These are phyloP conservation scores for Penicillium canariense DNA, from an alignment of 495 filamentous ascomycete species.

Conservation along the genomic window DNA sequence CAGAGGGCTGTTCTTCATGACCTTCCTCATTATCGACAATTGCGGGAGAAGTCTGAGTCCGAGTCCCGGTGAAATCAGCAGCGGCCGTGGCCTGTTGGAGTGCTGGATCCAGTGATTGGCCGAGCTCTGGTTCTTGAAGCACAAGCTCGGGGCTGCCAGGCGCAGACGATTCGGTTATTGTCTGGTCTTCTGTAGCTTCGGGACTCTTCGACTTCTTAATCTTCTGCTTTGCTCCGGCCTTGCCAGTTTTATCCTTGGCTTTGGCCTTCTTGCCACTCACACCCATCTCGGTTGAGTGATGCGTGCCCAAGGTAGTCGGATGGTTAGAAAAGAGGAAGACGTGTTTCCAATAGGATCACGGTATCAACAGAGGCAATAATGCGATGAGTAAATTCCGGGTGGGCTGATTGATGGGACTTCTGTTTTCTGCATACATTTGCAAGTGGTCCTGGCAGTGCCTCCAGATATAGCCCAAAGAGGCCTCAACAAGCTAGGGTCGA, in stretches of 20 bases:
- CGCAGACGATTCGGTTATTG: slow-evolving; percentile 27
- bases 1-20: slow-evolving; percentile 17
- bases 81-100: slow-evolving; percentile 23
- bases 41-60: slow-evolving; percentile 11
- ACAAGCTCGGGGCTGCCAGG: slow-evolving; percentile 24
- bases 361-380: slow-evolving; percentile 14
- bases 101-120: slow-evolving; percentile 17
- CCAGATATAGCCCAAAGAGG: slow-evolving; percentile 40
- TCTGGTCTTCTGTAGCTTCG: slow-evolving; percentile 33
- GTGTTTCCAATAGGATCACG: slow-evolving; percentile 45
- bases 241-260: slow-evolving; percentile 34
- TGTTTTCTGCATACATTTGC: slow-evolving; percentile 36
- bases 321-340: slow-evolving; percentile 26
- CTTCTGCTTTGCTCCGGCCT: slow-evolving; percentile 36
- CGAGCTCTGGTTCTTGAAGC: slow-evolving; percentile 25
- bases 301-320: slow-evolving; percentile 31
- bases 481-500: slow-evolving; percentile 10
- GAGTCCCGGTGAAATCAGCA: slow-evolving; percentile 19
- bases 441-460: slow-evolving; percentile 31
- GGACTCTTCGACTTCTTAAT: slow-evolving; percentile 43
- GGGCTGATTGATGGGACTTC: slow-evolving; percentile 28
- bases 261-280: slow-evolving; percentile 39
- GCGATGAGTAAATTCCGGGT: slow-evolving; percentile 33
- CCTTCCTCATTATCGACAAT: slow-evolving; percentile 20
- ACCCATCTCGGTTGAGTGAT: slow-evolving; percentile 35